A percentile compares a stretch with the other conserved stretches of the same genome.
Evolutionary conservation across 192 early-diverging fungal species (phyloP).

Genomic region (Neocallimastix lanati): DNA sequence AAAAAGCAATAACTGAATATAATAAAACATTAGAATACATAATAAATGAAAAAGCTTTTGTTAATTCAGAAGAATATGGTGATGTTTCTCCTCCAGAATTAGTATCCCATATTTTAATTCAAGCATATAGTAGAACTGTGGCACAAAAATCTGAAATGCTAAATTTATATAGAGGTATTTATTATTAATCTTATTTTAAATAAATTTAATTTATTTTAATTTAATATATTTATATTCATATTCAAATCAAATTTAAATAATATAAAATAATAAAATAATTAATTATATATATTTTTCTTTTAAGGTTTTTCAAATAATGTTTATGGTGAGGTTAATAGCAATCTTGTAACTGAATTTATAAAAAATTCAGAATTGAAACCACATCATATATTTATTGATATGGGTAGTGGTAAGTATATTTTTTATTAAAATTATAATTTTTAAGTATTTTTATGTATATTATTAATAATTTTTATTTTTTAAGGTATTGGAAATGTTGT

Average conservation of each 20-base stretch:
- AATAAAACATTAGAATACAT: slow-evolving; percentile 37
- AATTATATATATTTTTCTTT: neutral
- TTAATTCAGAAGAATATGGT: slow-evolving; percentile 9
- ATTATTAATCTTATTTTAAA: neutral
- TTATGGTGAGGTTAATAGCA: slow-evolving; percentile 84
- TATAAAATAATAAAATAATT: no score
- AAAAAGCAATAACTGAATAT: slow-evolving; percentile 47
- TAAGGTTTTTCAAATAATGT: slow-evolving; percentile 79
- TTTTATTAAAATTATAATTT: neutral
- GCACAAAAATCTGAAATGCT: slow-evolving; percentile 51
- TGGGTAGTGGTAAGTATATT: slow-evolving; percentile 28
- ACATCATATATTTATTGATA: slow-evolving; percentile 69
- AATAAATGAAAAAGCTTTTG: slow-evolving; percentile 12
- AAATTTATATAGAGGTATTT: slow-evolving; percentile 44
- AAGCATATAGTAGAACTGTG: slow-evolving; percentile 74
- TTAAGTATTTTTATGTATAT: neutral
- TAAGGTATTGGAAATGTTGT: slow-evolving; percentile 88
- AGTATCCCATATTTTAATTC: slow-evolving; percentile 67
- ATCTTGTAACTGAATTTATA: slow-evolving; percentile 71
- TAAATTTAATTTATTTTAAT: neutral
- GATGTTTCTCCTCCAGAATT: slow-evolving; percentile 30
- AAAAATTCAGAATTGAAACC: slow-evolving; percentile 37
- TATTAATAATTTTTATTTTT: no score
- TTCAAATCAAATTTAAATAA: no score
- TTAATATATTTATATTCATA: no score